phyloP scores from a whole-genome alignment of 2,329 filamentous ascomycete species.

The Colletotrichum sp. region DNA sequence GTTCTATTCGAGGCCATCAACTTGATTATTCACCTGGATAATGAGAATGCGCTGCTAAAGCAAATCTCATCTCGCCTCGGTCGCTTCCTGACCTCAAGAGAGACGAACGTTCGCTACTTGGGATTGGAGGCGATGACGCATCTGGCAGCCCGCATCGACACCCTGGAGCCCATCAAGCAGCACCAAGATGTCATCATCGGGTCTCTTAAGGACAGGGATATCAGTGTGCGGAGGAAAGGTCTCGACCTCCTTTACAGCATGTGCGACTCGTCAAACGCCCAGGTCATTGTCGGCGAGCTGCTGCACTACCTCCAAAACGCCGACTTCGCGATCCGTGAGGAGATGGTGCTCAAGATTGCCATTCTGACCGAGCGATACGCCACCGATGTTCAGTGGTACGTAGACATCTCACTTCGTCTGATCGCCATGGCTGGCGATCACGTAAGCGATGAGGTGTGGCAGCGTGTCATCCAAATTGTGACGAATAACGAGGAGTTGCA shows the following conservation, averaged over 20 bases:
- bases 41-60: conserved; percentile 92
- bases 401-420: conserved; percentile 92
- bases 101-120: conserved; percentile 96
- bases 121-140: conserved; percentile 98
- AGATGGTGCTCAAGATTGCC: conserved; percentile 99
- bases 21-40: conserved; percentile 95
- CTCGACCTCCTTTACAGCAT: conserved; percentile 98
- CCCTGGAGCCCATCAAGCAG: conserved; percentile 95
- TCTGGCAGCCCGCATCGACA: conserved; percentile 90
- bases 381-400: conserved; percentile 98
- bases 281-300: conserved; percentile 90
- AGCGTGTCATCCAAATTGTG: conserved; percentile 97
- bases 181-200: conserved; percentile 96
- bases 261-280: conserved; percentile 96
- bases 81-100: conserved; percentile 94
- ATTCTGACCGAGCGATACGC: conserved; percentile 99
- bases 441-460: conserved; percentile 99
- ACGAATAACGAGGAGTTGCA: conserved; percentile 99
- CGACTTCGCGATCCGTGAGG: conserved; percentile 96
- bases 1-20: conserved; percentile 99
- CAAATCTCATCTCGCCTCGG: conserved; percentile 91
- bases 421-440: conserved; percentile 98
- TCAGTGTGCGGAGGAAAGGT: conserved; percentile 94
- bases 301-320: conserved; percentile 94
- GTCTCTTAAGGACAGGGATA: conserved; percentile 92